Conservation (phyloP, 306 rosid species). For the Trifolium fragiferum region DNA sequence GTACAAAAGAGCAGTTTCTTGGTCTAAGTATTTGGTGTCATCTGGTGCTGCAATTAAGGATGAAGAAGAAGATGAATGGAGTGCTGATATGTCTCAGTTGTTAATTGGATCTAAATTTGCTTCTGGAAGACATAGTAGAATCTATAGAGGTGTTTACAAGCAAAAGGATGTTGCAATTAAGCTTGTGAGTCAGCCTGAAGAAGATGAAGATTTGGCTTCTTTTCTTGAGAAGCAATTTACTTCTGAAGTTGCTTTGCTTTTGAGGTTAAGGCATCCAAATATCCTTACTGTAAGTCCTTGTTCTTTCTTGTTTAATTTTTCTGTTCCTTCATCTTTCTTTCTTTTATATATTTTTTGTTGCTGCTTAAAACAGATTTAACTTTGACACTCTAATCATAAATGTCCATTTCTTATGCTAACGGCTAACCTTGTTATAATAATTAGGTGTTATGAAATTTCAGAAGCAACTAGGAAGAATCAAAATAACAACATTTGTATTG, state of each 20-base stretch:
- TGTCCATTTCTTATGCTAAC: too few species aligned
- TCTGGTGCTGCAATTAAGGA: slow-evolving; percentile 87
- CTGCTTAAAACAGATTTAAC: neutral
- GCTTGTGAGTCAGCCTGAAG: slow-evolving; percentile 86
- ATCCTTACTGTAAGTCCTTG: slow-evolving; percentile 75
- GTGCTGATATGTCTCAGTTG: slow-evolving; percentile 93
- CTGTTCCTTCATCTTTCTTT: neutral
- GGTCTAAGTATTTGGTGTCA: slow-evolving; percentile 94
- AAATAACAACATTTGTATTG: neutral
- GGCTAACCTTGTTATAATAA: slow-evolving; percentile 6
- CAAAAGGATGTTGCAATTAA: slow-evolving; percentile 88
- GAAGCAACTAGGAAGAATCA: slow-evolving; percentile 25
- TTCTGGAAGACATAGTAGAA: slow-evolving; percentile 86
- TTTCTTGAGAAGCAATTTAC: slow-evolving; percentile 83
- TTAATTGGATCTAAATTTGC: slow-evolving; percentile 82
- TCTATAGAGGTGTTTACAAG: slow-evolving; percentile 87
- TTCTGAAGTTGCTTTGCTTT: slow-evolving; percentile 83
- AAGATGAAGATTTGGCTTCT: slow-evolving; percentile 74
- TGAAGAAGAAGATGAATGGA: slow-evolving; percentile 92
- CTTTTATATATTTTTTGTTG: neutral
- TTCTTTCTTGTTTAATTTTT: neutral
- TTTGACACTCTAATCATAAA: too few species aligned
- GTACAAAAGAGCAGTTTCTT: slow-evolving; percentile 86
- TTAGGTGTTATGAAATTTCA: slow-evolving; percentile 29
- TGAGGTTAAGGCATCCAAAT: slow-evolving; percentile 76